A percentile compares a stretch with the other conserved stretches of the same genome.
Conservation (phyloP, 1,284 basidiomycete species). For the Rhodotorula sp. region DNA sequence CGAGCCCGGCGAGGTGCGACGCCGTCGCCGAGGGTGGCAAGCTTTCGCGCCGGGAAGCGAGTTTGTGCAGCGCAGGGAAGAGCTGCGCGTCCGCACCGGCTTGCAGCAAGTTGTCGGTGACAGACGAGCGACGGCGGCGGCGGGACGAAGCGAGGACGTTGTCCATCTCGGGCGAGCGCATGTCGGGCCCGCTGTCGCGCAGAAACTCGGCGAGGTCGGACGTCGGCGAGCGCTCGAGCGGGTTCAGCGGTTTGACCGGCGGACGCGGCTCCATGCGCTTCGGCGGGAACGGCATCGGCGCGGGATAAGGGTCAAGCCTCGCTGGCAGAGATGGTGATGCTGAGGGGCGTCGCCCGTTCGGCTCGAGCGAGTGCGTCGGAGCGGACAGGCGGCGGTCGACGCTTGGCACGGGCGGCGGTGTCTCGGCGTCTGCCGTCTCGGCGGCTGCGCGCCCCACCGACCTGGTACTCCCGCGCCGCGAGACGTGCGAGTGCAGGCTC, state of each 20-base stretch:
- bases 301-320: no score
- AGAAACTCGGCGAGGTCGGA: conserved; percentile 30
- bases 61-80: neutral
- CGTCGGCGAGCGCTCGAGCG: conserved; percentile 8
- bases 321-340: neutral
- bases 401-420: neutral
- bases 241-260: conserved; percentile 1
- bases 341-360: neutral
- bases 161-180: conserved; percentile 13
- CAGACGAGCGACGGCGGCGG: neutral
- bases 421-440: neutral
- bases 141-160: neutral
- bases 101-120: conserved; percentile 2
- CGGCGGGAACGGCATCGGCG: no score
- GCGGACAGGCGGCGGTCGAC: neutral
- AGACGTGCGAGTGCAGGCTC: conserved; percentile 6
- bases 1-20: neutral
- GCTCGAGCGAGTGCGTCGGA: neutral
- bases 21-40: neutral
- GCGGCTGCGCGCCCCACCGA: no score
- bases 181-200: conserved; percentile 18
- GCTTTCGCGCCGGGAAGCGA: no score
- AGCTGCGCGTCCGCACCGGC: neutral
- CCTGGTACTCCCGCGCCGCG: neutral
- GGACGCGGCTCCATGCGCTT: conserved; percentile 17